These are phyloP conservation scores for Cladorrhinum samala DNA, from an alignment of 495 filamentous ascomycete genomes.

Conservation along the genomic window DNA sequence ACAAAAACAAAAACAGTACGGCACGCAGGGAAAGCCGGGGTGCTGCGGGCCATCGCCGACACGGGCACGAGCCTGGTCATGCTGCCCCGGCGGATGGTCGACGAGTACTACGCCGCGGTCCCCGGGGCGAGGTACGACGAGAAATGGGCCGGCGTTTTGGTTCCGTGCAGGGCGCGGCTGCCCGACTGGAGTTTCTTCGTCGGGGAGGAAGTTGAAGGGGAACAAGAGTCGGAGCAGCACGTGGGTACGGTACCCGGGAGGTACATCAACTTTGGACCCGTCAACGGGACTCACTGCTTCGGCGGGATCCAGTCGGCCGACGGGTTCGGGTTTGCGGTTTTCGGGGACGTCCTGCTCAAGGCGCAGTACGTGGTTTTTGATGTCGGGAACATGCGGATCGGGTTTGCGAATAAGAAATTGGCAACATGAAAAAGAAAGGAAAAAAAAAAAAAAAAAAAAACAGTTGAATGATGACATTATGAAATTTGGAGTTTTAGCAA, in stretches of 20 bases:
- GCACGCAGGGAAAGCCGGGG: not conserved
- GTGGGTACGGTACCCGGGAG: constrained; percentile 15
- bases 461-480: not conserved
- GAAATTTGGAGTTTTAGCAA: no score
- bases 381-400: constrained; percentile 37
- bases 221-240: constrained; percentile 7
- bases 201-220: not conserved
- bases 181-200: constrained; percentile 15
- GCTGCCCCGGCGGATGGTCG: constrained; percentile 47
- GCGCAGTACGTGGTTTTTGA: constrained; percentile 68
- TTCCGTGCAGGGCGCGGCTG: constrained; percentile 48
- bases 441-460: not conserved
- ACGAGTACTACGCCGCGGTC: constrained; percentile 55
- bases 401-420: constrained; percentile 46
- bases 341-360: constrained; percentile 71
- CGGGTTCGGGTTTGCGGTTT: constrained; percentile 60
- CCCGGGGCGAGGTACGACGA: constrained; percentile 35
- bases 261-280: constrained; percentile 48
- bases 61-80: constrained; percentile 53
- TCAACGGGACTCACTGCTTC: constrained; percentile 42
- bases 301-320: constrained; percentile 56
- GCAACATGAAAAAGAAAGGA: not conserved
- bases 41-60: constrained; percentile 48
- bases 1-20: no score
- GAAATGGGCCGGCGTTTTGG: constrained; percentile 47